Evolutionary conservation across 2,329 filamentous ascomycete species (phyloP).

Genomic region (Sclerotinia nivalis): DNA sequence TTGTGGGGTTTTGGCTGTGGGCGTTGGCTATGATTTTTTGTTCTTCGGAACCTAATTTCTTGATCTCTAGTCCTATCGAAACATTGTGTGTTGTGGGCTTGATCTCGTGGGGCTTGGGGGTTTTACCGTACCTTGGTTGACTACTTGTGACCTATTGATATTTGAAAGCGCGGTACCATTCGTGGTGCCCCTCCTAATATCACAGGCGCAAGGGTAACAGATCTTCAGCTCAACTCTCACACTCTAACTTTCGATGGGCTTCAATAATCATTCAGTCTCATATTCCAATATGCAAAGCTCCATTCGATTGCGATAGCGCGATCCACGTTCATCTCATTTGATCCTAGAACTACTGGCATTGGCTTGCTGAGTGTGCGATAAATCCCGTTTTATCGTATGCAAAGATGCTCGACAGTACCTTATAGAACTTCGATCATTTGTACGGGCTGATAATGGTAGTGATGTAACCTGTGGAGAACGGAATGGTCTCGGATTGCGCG

Average conservation of each 20-base stretch:
- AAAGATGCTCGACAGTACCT: slow-evolving; percentile 9
- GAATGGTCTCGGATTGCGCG: slow-evolving; percentile 1
- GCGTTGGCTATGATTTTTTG: slow-evolving; percentile 3
- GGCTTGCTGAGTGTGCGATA: slow-evolving; percentile 13
- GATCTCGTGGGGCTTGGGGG: background rate
- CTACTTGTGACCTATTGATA: slow-evolving; percentile 2
- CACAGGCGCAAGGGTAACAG: slow-evolving; percentile 16
- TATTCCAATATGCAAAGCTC: slow-evolving; percentile 6
- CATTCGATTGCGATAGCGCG: slow-evolving; percentile 4
- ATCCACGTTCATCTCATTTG: slow-evolving; percentile 19
- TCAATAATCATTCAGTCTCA: slow-evolving; percentile 6
- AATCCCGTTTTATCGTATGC: slow-evolving; percentile 8
- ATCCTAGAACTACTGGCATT: slow-evolving; percentile 11
- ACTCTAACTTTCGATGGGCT: slow-evolving; percentile 1
- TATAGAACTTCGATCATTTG: slow-evolving; percentile 17
- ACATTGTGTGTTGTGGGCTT: slow-evolving; percentile 3
- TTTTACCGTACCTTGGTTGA: slow-evolving; percentile 11
- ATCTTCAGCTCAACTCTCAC: slow-evolving; percentile 11
- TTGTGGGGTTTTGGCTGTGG: slow-evolving; percentile 11
- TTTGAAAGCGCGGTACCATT: background rate
- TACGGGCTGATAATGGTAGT: slow-evolving; percentile 19
- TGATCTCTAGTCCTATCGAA: background rate
- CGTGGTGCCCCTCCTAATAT: background rate
- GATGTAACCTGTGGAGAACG: background rate
- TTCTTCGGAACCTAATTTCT: slow-evolving; percentile 15